phyloP scores from a whole-genome alignment of 495 filamentous ascomycete genomes.

The Aspergillus coremiiformis region DNA sequence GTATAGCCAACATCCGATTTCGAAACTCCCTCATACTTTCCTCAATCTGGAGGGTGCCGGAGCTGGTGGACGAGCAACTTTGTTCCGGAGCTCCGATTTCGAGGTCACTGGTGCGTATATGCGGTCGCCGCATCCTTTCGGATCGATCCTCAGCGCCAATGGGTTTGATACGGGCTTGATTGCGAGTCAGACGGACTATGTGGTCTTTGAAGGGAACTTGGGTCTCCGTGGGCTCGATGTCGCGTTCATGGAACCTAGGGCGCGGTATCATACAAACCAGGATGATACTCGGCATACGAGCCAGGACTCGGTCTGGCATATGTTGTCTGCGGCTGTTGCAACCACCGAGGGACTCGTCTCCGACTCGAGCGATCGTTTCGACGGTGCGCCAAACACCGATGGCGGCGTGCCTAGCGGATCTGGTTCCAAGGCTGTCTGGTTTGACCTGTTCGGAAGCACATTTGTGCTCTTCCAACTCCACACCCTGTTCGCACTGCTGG shows the following conservation, averaged over 20 bases:
- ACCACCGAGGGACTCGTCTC: constrained; percentile 64
- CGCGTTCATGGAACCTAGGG: constrained; percentile 79
- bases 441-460: constrained; percentile 77
- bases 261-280: constrained; percentile 85
- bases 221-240: constrained; percentile 87
- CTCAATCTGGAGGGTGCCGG: constrained; percentile 94
- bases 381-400: constrained; percentile 48
- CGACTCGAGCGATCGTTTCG: constrained; percentile 63
- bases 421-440: constrained; percentile 78
- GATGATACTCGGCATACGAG: constrained; percentile 78
- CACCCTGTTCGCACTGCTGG: constrained; percentile 79
- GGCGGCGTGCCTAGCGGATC: constrained; percentile 58
- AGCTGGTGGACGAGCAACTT: constrained; percentile 77
- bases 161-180: constrained; percentile 74
- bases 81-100: constrained; percentile 81
- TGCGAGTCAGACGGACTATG: constrained; percentile 81
- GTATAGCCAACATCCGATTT: constrained; percentile 75
- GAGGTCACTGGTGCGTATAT: constrained; percentile 79
- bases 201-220: constrained; percentile 69
- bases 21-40: constrained; percentile 71
- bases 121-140: constrained; percentile 67
- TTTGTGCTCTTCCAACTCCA: constrained; percentile 74
- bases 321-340: constrained; percentile 73
- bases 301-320: constrained; percentile 78
- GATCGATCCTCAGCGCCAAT: constrained; percentile 71